Conservation (phyloP, 2,329 filamentous ascomycete genomes). For the Alternaria triticimaculans region DNA sequence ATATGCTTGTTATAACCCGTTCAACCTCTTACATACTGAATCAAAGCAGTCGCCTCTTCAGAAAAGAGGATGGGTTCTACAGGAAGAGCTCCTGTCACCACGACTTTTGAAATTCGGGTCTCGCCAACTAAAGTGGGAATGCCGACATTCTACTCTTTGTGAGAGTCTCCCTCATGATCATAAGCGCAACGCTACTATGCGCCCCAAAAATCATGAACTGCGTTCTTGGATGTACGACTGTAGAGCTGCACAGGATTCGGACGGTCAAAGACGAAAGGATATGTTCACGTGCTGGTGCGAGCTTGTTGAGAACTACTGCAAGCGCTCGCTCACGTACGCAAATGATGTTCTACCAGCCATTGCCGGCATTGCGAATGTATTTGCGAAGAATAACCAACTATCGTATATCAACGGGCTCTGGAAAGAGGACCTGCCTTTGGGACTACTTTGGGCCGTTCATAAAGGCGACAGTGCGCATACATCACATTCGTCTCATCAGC, state of each 20-base stretch:
- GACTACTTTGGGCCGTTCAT: background rate
- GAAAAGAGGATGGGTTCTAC: background rate
- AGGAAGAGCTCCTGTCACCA: background rate
- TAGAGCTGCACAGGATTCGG: too few relatives aligned
- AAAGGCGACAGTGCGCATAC: too few relatives aligned
- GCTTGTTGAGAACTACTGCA: background rate
- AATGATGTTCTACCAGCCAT: background rate
- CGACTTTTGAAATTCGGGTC: background rate
- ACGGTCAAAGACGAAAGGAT: too few relatives aligned
- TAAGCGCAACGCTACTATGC: too few relatives aligned
- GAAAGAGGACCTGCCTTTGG: background rate
- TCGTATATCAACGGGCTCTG: background rate
- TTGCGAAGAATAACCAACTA: background rate
- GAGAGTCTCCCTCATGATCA: background rate
- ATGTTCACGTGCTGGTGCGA: background rate
- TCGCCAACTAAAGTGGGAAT: background rate
- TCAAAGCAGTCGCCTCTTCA: too few relatives aligned
- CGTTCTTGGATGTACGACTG: background rate
- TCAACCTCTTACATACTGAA: too few relatives aligned
- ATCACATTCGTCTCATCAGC: background rate
- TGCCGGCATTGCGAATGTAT: background rate
- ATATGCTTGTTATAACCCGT: too few relatives aligned
- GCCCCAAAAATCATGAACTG: background rate
- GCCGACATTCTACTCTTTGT: background rate
- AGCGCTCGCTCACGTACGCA: background rate